phyloP scores from a whole-genome alignment of 179 eudicot genomes.

The Beta lomatogona region DNA sequence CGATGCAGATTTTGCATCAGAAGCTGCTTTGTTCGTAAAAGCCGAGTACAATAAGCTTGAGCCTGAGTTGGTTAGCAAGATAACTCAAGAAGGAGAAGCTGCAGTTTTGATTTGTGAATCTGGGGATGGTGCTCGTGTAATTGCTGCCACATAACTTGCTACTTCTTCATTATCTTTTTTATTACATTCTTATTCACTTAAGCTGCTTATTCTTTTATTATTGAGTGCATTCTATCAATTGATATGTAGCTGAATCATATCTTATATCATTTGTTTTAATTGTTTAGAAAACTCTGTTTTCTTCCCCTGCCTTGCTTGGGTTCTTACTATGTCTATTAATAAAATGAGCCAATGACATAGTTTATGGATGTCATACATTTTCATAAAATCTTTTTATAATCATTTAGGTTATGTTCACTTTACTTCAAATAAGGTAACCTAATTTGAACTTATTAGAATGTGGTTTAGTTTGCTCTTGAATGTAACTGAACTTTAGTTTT shows the following conservation, averaged over 20 bases:
- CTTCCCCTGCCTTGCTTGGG: too few relatives aligned
- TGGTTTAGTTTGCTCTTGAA: too few relatives aligned
- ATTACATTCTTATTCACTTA: not conserved
- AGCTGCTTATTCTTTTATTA: not conserved
- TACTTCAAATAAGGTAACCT: too few relatives aligned
- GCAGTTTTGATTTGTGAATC: slow-evolving; percentile 78
- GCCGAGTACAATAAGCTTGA: slow-evolving; percentile 68
- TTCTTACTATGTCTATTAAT: not conserved
- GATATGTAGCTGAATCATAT: not conserved
- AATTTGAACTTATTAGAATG: too few relatives aligned
- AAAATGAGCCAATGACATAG: not conserved
- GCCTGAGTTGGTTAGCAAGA: slow-evolving; percentile 63
- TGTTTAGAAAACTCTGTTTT: too few relatives aligned
- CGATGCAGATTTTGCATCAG: slow-evolving; percentile 54
- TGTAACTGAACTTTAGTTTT: too few relatives aligned
- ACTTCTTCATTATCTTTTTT: not conserved
- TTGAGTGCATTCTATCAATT: not conserved
- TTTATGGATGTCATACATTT: too few relatives aligned
- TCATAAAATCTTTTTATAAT: too few relatives aligned
- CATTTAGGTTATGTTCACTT: too few relatives aligned
- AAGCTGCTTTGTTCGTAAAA: slow-evolving; percentile 67
- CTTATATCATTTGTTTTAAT: too few relatives aligned
- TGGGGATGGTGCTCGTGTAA: slow-evolving; percentile 73
- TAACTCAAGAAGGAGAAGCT: slow-evolving; percentile 35
- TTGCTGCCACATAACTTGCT: slow-evolving; percentile 33